Percentiles rank a stretch among this genome's conserved stretches.
phyloP scores from a whole-genome alignment of 2,329 filamentous ascomycete genomes.

The Exophiala calicioides region DNA sequence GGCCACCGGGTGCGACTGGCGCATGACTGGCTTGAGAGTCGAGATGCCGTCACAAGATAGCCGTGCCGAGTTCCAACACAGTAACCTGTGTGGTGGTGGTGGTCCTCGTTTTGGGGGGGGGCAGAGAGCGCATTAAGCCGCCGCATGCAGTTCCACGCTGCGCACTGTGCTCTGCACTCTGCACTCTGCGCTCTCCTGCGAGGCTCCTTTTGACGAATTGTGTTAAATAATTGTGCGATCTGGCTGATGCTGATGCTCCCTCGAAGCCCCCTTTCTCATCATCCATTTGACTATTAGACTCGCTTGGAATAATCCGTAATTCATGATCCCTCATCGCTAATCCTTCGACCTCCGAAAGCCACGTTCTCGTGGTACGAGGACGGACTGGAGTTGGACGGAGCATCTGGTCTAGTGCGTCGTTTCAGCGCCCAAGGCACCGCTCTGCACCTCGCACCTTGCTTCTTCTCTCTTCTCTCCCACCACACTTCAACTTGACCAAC shows the following conservation, averaged over 20 bases:
- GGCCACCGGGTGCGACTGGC: constrained; percentile 15
- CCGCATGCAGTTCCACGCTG: constrained; percentile 7
- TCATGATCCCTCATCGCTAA: too few species aligned
- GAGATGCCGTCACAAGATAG: constrained; percentile 25
- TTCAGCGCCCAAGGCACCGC: constrained; percentile 23
- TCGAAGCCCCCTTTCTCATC: too few species aligned
- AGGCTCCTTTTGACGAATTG: constrained; percentile 2
- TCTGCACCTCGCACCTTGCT: constrained; percentile 19
- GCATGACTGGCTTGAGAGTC: too few species aligned
- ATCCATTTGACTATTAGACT: too few species aligned
- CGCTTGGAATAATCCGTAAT: constrained; percentile 16
- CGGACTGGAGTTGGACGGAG: constrained; percentile 15
- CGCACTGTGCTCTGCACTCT: too few species aligned
- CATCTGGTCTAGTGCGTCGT: constrained; percentile 15
- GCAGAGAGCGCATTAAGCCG: constrained; percentile 9
- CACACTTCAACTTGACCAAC: constrained; percentile 11
- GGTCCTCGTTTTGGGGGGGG: constrained; percentile 8
- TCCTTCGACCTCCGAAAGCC: constrained; percentile 17
- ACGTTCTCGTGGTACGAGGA: constrained; percentile 28
- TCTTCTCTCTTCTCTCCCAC: constrained; percentile 16
- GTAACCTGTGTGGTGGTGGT: constrained; percentile 8
- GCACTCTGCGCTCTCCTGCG: neutral
- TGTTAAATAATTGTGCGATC: constrained; percentile 1
- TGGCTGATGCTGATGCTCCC: too few species aligned
- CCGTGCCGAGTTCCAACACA: constrained; percentile 9